A percentile compares a stretch with the other conserved stretches of the same genome.
phyloP scores from a whole-genome alignment of 768 basidiomycete genomes.

The Plicaturopsis crispa region DNA sequence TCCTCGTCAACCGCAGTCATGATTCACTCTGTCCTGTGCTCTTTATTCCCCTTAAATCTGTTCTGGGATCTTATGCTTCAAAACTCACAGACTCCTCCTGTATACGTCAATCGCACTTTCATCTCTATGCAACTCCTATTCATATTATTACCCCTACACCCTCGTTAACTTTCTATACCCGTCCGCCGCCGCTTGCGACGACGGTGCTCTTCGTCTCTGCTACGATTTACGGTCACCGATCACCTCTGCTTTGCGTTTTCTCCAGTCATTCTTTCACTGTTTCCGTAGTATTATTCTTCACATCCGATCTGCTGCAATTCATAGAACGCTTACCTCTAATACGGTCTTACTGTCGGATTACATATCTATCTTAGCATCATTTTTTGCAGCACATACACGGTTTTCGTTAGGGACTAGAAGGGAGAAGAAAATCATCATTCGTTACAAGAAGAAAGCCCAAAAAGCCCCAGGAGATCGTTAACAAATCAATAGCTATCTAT shows the following conservation, averaged over 20 bases:
- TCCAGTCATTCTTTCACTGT: not conserved
- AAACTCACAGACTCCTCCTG: not conserved
- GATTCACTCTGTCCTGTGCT: not conserved
- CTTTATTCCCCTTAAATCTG: slow-evolving; percentile 1
- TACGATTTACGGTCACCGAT: too few species aligned
- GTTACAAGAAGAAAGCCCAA: not conserved
- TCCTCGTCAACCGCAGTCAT: slow-evolving; percentile 30
- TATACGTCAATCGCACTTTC: not conserved
- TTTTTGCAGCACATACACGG: not conserved
- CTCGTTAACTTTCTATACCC: not conserved
- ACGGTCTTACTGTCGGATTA: not conserved
- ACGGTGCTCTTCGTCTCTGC: too few species aligned
- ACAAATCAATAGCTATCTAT: not conserved
- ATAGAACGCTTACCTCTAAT: not conserved
- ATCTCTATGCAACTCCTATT: not conserved
- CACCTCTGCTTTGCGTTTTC: too few species aligned
- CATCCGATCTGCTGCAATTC: not conserved
- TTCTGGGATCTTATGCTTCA: slow-evolving; percentile 1
- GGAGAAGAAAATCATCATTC: too few species aligned
- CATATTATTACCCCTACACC: not conserved
- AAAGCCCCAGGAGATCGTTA: not conserved
- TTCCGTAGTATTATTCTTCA: not conserved
- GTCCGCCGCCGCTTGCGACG: too few species aligned
- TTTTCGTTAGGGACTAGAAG: too few species aligned
- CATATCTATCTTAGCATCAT: not conserved